Conservation (phyloP, 805 yeast genomes). For the Zygosaccharomyces rouxii region DNA sequence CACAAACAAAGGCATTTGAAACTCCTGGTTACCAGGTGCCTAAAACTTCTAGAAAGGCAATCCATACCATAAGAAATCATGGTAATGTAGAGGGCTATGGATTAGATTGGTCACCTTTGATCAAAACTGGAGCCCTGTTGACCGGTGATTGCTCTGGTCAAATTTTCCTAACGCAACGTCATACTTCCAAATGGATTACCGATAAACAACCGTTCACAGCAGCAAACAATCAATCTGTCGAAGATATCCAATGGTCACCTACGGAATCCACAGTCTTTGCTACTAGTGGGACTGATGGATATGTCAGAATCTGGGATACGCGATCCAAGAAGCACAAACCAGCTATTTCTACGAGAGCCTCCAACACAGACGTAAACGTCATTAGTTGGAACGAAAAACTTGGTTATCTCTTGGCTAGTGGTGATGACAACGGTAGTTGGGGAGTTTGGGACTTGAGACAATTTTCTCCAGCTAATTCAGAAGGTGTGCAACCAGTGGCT, state of each 20-base stretch:
- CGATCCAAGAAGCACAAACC: constrained; percentile 90
- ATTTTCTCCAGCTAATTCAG: constrained; percentile 50
- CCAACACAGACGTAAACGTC: constrained; percentile 83
- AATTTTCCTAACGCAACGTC: constrained; percentile 71
- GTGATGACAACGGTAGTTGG: constrained; percentile 97
- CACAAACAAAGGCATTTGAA: constrained; percentile 79
- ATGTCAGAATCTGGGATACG: constrained; percentile 91
- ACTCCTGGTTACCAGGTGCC: constrained; percentile 82
- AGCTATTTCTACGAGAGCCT: constrained; percentile 77
- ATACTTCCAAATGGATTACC: constrained; percentile 75
- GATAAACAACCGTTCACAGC: constrained; percentile 71
- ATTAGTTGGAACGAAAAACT: constrained; percentile 92
- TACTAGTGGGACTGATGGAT: constrained; percentile 88
- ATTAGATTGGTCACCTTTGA: constrained; percentile 90
- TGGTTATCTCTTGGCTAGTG: constrained; percentile 83
- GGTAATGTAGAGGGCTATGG: constrained; percentile 98
- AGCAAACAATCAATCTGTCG: constrained; percentile 71
- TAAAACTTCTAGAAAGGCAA: constrained; percentile 70
- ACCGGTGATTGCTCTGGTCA: constrained; percentile 89
- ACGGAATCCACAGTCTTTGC: constrained; percentile 92
- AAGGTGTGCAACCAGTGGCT: constrained; percentile 72
- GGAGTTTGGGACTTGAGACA: constrained; percentile 96
- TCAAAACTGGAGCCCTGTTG: constrained; percentile 71
- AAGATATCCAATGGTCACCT: constrained; percentile 95
- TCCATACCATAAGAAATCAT: constrained; percentile 76